Base-by-base conservation (phyloP, 305 asterid species). In the Rubia peregrina region DNA sequence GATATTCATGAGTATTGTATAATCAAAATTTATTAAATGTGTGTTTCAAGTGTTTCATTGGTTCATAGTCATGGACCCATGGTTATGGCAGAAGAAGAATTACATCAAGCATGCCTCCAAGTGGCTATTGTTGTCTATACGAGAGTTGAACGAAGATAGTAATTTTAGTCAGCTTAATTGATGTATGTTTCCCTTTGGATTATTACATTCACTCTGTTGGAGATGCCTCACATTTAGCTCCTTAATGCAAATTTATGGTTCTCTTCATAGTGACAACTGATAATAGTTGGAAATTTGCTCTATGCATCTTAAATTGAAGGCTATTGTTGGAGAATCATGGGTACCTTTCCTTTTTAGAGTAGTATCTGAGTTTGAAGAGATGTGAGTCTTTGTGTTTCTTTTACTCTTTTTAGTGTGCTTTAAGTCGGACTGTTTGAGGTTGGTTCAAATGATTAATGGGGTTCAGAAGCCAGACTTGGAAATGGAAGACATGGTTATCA, bases 261-360 rank as follows among this genome's bases (percentile, higher is more conserved):
- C 24, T 38, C 12, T 51, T 53, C 78, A 78, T 24, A 24, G 30
- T 26, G 9, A 55, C 60, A 68, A 1, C 46, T 36, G 46, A 56
- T 56, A 62, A 74, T 65, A 49, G 30, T 42, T 19, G 38, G 53
- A 55, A 78, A 46, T 41, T 26, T 77, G 60, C 33, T 76, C 68
- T 33, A 33, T 76, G 71, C 71, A 65, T 82, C 76, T 75, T 84
- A 71, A 62, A 72, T 68, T 87, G 81, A 85, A 94, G 99, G 99
- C 99, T 71, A 94, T 94, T 73, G 97, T 98, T 82, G 99, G 99
- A 71, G 99, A 94, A 85, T 98, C 99, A 33, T 98, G 99, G 69
- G 99, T 94, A 24, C 99, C 99, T 74, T 94, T 94, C 89, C 91
- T 94, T 75, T 94, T 89, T 82, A 86, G 92, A 77, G 99, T 98